phyloP scores from a whole-genome alignment of 2,329 filamentous ascomycete species.

The Orbilia ellipsospora region DNA sequence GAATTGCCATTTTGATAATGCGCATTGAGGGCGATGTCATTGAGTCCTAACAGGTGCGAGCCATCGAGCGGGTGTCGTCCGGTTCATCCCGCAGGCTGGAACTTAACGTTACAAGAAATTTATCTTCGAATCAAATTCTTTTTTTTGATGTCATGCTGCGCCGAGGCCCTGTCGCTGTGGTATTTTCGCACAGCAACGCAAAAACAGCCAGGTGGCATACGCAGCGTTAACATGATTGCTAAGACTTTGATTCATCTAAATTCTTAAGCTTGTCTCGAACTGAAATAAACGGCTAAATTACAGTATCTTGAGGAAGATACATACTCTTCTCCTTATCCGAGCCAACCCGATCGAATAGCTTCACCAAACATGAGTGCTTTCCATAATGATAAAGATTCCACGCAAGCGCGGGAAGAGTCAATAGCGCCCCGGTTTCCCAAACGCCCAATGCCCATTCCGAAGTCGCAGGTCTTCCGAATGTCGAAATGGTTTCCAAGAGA shows the following conservation, averaged over 20 bases:
- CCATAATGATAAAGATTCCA: constrained; percentile 35
- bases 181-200: background rate
- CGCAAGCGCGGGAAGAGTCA: constrained; percentile 5
- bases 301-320: constrained; percentile 3
- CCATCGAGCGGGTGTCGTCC: constrained; percentile 23
- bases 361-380: constrained; percentile 17
- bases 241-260: too few relatives aligned
- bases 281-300: background rate
- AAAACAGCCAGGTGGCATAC: background rate
- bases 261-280: background rate
- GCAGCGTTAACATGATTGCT: too few relatives aligned
- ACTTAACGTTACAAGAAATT: background rate
- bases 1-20: constrained; percentile 24
- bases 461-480: constrained; percentile 18
- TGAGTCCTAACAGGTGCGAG: constrained; percentile 13
- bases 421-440: constrained; percentile 19
- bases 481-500: constrained; percentile 24
- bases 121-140: background rate
- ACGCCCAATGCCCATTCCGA: constrained; percentile 29
- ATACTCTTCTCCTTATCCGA: constrained; percentile 7
- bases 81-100: background rate
- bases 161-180: background rate
- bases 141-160: background rate
- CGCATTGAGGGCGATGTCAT: constrained; percentile 1
- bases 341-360: constrained; percentile 7